Percentiles rank a stretch among this genome's conserved stretches.
Conservation (phyloP, 2,329 filamentous ascomycete genomes). For the Teratosphaeriaceae sp. region DNA sequence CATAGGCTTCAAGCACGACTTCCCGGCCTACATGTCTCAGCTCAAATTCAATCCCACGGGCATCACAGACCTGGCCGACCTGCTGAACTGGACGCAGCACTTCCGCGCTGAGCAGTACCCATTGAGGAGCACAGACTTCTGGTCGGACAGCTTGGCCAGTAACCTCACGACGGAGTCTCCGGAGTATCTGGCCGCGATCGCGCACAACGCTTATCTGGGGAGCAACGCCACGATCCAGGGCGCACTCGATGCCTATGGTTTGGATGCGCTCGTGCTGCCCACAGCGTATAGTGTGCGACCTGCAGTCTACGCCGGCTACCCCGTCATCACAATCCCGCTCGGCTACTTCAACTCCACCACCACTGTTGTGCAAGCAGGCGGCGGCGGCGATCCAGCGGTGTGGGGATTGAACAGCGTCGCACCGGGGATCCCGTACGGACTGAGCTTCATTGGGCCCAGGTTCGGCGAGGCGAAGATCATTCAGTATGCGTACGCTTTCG, state of each 20-base stretch:
- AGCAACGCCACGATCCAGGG: slow-evolving; percentile 55
- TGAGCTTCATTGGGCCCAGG: slow-evolving; percentile 54
- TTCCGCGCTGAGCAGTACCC: not conserved
- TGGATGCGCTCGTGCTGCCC: slow-evolving; percentile 58
- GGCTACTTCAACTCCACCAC: slow-evolving; percentile 45
- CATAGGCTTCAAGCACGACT: slow-evolving; percentile 2
- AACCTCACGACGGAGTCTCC: slow-evolving; percentile 40
- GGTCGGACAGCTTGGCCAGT: slow-evolving; percentile 35
- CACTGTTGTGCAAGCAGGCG: slow-evolving; percentile 37
- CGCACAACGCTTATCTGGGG: slow-evolving; percentile 47
- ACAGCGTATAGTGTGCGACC: slow-evolving; percentile 42
- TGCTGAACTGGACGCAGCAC: slow-evolving; percentile 1
- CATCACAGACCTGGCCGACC: not conserved
- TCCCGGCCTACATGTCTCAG: not conserved
- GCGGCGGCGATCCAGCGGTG: slow-evolving; percentile 28
- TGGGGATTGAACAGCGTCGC: slow-evolving; percentile 39
- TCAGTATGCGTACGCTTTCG: slow-evolving; percentile 61
- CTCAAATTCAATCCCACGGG: not conserved
- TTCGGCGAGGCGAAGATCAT: slow-evolving; percentile 58
- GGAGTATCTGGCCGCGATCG: slow-evolving; percentile 52
- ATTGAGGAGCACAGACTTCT: not conserved
- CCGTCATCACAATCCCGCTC: slow-evolving; percentile 62
- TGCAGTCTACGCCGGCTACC: slow-evolving; percentile 69
- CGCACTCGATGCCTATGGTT: slow-evolving; percentile 48
- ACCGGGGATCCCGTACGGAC: slow-evolving; percentile 51